phyloP scores from a whole-genome alignment of 129 eudicot species.

The Kitagawia praeruptora region DNA sequence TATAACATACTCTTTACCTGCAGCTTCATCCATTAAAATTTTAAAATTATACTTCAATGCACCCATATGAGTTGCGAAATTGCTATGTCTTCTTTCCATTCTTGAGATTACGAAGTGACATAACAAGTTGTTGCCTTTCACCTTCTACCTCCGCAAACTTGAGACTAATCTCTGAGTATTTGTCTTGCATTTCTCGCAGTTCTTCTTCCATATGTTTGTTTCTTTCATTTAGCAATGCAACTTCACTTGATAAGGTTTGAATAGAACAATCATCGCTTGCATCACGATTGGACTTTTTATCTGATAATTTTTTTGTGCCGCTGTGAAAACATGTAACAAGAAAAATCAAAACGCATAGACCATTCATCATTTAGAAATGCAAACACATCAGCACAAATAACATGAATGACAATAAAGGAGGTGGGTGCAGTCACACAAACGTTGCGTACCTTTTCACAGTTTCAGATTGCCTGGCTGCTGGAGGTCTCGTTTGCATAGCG shows the following conservation, averaged over 20 bases:
- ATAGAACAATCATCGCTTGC: constrained; percentile 18
- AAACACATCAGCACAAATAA: background rate
- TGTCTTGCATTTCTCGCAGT: constrained; percentile 84
- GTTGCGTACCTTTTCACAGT: constrained; percentile 32
- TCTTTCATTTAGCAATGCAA: constrained; percentile 48
- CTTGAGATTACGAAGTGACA: constrained; percentile 72
- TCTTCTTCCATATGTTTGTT: constrained; percentile 71
- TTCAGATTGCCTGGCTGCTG: constrained; percentile 25
- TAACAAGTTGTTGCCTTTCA: constrained; percentile 85
- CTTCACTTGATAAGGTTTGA: constrained; percentile 42
- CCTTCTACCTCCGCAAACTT: constrained; percentile 97
- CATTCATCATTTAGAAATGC: constrained; percentile 9
- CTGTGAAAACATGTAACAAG: constrained; percentile 20
- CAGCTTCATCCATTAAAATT: background rate
- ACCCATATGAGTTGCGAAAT: background rate
- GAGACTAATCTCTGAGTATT: constrained; percentile 86
- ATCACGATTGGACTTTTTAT: constrained; percentile 19
- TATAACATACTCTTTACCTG: background rate
- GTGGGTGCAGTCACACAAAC: background rate
- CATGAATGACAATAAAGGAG: background rate
- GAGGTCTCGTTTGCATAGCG: constrained; percentile 11
- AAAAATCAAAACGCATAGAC: constrained; percentile 7
- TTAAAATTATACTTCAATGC: background rate
- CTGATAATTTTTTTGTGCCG: constrained; percentile 20
- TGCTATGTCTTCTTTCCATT: constrained; percentile 55